phyloP scores from a whole-genome alignment of 495 filamentous ascomycete genomes.

The Hypoxylon subgilvum region DNA sequence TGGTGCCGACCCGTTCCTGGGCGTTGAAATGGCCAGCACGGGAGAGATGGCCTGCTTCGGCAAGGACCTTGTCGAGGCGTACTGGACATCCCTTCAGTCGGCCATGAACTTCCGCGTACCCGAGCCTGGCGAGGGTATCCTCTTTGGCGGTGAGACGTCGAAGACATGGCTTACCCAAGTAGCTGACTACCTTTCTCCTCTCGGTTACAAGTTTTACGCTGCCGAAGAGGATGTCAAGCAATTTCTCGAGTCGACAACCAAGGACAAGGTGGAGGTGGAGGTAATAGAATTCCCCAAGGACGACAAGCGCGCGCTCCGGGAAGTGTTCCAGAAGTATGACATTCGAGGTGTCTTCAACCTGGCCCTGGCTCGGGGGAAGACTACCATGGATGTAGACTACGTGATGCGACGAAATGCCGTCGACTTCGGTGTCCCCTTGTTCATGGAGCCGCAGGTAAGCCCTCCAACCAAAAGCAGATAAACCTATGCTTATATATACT shows the following conservation, averaged over 20 bases:
- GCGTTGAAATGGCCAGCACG: constrained; percentile 96
- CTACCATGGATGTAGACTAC: constrained; percentile 89
- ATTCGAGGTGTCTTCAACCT: constrained; percentile 97
- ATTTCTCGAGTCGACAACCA: constrained; percentile 73
- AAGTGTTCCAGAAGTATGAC: constrained; percentile 96
- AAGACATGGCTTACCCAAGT: constrained; percentile 70
- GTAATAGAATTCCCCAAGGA: constrained; percentile 96
- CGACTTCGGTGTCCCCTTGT: constrained; percentile 95
- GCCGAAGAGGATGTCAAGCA: constrained; percentile 79
- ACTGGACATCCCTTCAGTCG: constrained; percentile 94
- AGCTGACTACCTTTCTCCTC: constrained; percentile 81
- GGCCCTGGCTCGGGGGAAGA: constrained; percentile 81
- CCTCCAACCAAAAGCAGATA: not conserved
- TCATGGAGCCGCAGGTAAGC: constrained; percentile 98
- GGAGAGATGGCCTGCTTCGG: constrained; percentile 99
- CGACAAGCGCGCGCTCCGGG: constrained; percentile 91
- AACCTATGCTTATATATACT: constrained; percentile 27
- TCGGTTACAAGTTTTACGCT: constrained; percentile 93
- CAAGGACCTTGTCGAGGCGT: constrained; percentile 91
- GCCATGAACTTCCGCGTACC: constrained; percentile 99
- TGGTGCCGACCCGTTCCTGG: constrained; percentile 95
- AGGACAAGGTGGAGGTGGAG: constrained; percentile 73
- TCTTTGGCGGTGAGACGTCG: constrained; percentile 84
- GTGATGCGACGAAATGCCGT: constrained; percentile 98
- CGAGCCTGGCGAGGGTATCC: constrained; percentile 87